Evolutionary conservation across 2,329 filamentous ascomycete genomes (phyloP), one percentile per base, ranked within the genome.

Genomic region (Talaromyces atroroseus): DNA sequence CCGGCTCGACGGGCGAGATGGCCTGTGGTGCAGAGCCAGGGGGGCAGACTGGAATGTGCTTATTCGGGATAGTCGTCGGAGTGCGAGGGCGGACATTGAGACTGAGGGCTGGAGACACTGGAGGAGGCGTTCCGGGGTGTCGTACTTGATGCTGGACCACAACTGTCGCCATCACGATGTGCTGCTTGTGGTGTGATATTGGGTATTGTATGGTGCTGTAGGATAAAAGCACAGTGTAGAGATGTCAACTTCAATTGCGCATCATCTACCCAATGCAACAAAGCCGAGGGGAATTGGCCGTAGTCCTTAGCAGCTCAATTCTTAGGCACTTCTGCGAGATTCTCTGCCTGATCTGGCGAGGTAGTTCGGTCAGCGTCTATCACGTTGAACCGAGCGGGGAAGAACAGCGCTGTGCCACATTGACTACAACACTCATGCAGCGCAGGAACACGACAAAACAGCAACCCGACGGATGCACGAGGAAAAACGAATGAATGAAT

Each of bases 21-120:
- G 81, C 80, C 49, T 82, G 79, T 53, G 75, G 71, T 54, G 76
- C 83, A 60, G 89, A 87, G 1, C 91, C 91, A 1, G 91, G 84
- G n/a, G 90, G 88, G 73, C 90, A 96, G 64, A 87, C 78, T n/a
- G 92, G 91, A 23, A 96, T 79, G 73, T 96, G 90, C 73, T 94
- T 95, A 75, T 95, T 96, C 10, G 91, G 90, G 23, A 94, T 79
- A 6, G 88, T 76, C 18, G 83, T 82, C 6, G 81, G 79, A 48
- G 79, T 80, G 64, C 79, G 74, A 51, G 78, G 68, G 6, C 80
- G 77, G 14, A 80, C 52, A 67, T 84, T 85, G 61, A 87, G 75
- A 40, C 76, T 80, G 58, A 86, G 72, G 34, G 81, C 75, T 34
- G 82, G 74, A 36, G 75, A 65, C 12, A 77, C 65, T 8, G 76